Base-by-base conservation (phyloP, 2,329 filamentous ascomycete species). In the Endoconidiophora polonica region DNA sequence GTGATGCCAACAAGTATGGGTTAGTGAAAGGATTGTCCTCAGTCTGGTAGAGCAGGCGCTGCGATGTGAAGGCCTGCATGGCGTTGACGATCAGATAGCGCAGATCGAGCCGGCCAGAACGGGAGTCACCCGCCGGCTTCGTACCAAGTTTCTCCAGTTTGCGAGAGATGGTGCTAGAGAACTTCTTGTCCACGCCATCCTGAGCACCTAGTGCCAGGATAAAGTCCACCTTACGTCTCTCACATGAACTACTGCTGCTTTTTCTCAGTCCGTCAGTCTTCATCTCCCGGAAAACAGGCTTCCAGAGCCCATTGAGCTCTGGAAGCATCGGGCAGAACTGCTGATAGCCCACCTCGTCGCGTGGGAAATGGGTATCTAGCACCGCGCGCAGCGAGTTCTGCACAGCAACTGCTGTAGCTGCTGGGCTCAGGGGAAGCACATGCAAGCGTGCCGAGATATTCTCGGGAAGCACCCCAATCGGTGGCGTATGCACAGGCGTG, bases 121-220 rank as follows among this genome's bases (percentile, higher is more conserved):
- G 68, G 16, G 66, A 72, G 7, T 66, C 57, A 1, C 73, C 72
- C 44, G 63, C 69, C 0, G 67, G 61, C 52, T 73, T 73, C 5
- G 61, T 65, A 0, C 75, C 76, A 3, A 79, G 61, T 49, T 67
- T 71, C 56, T 79, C 76, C 9, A 81, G 59, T 49, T 70, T 69
- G 0, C 68, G 66, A 2, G 66, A 68, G 6, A 80, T 65, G 4
- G 66, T 62, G 2, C 66, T 62, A 4, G 70, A 62, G 45, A 75
- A 73, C 1, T 69, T 66, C 53, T 65, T 70, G 26, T 66, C 67
- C 1, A 79, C 74, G 2, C 68, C 70, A 22, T 65, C 65, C 55
- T 81, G 74, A 3, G 70, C 68, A 3, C 77, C 77, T 18, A 81
- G 64, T 2, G 76, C 76, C 10, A 81, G 59, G 3, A 81, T 76